These are phyloP conservation scores for Prunus armeniaca DNA, from an alignment of 306 rosid species.

Conservation along the genomic window DNA sequence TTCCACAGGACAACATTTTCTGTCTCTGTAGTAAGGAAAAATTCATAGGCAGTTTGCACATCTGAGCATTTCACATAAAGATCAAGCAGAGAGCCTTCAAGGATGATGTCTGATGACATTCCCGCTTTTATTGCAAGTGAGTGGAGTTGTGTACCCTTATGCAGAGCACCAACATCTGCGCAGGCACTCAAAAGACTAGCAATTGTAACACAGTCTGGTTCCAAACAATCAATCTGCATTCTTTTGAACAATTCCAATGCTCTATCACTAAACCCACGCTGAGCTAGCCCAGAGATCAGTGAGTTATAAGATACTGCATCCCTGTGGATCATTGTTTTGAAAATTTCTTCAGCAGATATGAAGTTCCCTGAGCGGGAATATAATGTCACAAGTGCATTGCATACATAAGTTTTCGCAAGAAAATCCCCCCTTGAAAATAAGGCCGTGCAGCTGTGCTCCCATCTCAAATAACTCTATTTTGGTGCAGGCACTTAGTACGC, in stretches of 20 bases:
- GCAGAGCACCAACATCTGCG: constrained; percentile 55
- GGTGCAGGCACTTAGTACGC: constrained; percentile 77
- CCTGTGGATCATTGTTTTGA: constrained; percentile 51
- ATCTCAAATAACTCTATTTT: constrained; percentile 42
- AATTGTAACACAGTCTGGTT: constrained; percentile 75
- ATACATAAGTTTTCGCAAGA: constrained; percentile 65
- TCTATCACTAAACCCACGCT: constrained; percentile 55
- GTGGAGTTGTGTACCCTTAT: constrained; percentile 68
- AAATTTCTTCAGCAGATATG: constrained; percentile 56
- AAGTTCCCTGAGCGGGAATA: constrained; percentile 65
- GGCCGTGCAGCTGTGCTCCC: constrained; percentile 80
- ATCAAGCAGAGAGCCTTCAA: constrained; percentile 89
- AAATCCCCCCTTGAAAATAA: constrained; percentile 70
- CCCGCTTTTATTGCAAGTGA: constrained; percentile 77
- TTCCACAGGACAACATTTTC: constrained; percentile 86
- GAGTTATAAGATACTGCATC: constrained; percentile 85
- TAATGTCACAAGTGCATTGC: constrained; percentile 81
- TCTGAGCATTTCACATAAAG: constrained; percentile 86
- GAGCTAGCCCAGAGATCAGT: constrained; percentile 82
- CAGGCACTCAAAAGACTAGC: constrained; percentile 84
- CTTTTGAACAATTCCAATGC: constrained; percentile 61
- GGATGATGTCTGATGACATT: constrained; percentile 66
- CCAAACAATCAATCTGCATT: constrained; percentile 61
- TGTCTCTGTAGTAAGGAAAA: constrained; percentile 64
- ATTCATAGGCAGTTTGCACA: constrained; percentile 57